phyloP scores from a whole-genome alignment of 2,329 filamentous ascomycete genomes.

The Fusarium abutilonis region DNA sequence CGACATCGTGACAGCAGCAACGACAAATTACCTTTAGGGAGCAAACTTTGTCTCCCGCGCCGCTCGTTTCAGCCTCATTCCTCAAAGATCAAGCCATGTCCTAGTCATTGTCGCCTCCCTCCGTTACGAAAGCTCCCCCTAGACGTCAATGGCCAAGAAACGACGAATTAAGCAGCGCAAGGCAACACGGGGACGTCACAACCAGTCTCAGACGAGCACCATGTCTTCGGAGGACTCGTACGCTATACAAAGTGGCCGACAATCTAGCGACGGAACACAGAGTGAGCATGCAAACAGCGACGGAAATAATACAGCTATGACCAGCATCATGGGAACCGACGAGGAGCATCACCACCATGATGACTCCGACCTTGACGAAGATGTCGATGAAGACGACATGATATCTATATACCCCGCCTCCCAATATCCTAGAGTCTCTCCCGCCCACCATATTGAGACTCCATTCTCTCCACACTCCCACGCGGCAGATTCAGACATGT shows the following conservation, averaged over 20 bases:
- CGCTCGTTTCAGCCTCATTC: conserved; percentile 30
- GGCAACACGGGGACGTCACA: conserved; percentile 39
- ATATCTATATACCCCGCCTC: conserved; percentile 57
- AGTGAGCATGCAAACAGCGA: conserved; percentile 50
- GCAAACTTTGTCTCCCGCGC: conserved; percentile 26
- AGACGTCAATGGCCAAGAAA: conserved; percentile 51
- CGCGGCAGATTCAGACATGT: conserved; percentile 51
- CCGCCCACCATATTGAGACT: conserved; percentile 50
- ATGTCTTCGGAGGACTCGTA: conserved; percentile 49
- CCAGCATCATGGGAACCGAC: conserved; percentile 50
- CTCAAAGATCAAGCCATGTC: conserved; percentile 37
- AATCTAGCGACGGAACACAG: conserved; percentile 49
- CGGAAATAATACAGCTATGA: conserved; percentile 51
- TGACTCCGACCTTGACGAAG: conserved; percentile 43
- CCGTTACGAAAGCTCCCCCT: conserved; percentile 38
- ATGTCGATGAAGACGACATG: conserved; percentile 50
- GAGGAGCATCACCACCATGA: conserved; percentile 46
- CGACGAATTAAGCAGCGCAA: conserved; percentile 46
- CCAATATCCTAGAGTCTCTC: conserved; percentile 52
- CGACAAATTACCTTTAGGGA: conserved; percentile 5
- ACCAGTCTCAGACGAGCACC: conserved; percentile 42
- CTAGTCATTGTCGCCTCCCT: conserved; percentile 22
- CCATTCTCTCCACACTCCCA: conserved; percentile 47
- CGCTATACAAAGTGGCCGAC: conserved; percentile 43
- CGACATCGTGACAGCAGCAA: conserved; percentile 11